Evolutionary conservation across 2,329 filamentous ascomycete species (phyloP), one percentile per base, ranked within the genome.

Genomic region (Ophiosphaerella korrae): DNA sequence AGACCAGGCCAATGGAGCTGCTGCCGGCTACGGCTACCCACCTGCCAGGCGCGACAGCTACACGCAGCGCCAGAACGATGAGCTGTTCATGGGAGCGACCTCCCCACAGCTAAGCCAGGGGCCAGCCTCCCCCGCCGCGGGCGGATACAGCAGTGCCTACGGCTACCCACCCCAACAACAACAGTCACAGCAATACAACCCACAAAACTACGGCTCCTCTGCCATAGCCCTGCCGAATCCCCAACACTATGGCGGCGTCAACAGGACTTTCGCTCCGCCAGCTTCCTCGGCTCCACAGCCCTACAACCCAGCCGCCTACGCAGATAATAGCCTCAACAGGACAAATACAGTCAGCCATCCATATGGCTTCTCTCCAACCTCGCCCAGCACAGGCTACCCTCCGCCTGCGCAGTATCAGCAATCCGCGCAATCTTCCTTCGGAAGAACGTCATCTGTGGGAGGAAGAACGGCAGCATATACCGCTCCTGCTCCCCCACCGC

Each of bases 1-100:
- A 58, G 90, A 94, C 71, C 89, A 93, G 70, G 75, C 77, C 42
- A 84, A 85, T 48, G 75, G 64, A 21, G 64, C 77, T 50, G 73
- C 75, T 37, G 60, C 64, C 13, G 65, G 64, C 49, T 71, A 74
- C 50, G 70, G 68, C 34, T 76, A 76, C 46, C 60, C 64, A 14
- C 67, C 70, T 18, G 73, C 73, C 58, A 57, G 69, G 26, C 67
- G 66, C 58, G 68, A 57, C 60, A 75, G 63, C 68, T 70, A 60
- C 54, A 64, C 62, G 57, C 63, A 46, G 60, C 74, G 70, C 65
- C 70, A 68, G 58, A 64, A 67, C 11, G 85, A 88, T 62, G 87
- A 90, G 73, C 77, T 88, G 52, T 89, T 88, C 75, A 75, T 89
- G 62, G 77, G 68, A 49, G 62, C 47, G 45, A 58, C 53, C 69